Base-by-base conservation (phyloP, 371 early-diverging fungal species). In the Zychaea mexicana region DNA sequence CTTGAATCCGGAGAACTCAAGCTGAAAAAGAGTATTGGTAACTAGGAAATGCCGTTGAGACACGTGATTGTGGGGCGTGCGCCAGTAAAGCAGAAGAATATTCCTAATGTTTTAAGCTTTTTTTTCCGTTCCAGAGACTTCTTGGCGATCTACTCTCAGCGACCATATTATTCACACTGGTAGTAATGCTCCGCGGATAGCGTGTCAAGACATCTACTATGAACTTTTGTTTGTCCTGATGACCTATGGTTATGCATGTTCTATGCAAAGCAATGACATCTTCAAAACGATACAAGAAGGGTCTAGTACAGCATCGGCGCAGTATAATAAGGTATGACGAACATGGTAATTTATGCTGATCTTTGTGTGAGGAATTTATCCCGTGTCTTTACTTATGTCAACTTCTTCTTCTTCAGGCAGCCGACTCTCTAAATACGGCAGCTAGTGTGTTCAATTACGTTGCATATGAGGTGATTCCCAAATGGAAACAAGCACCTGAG, bases 101-200 rank as follows among this genome's bases (percentile, higher is more conserved):
- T 30, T 21, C 3, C 58, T 60, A 15, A 58, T 49, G 30, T 27
- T 47, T 2, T 38, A 21, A 22, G 12, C 33, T 8, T 42, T 1
- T 12, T 4, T 42, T 42, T 12, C 3, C n/a, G 8, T 36, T 65
- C 6, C 71, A 87, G 88, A 86, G 63, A 85, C 86, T 17, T 84
- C 85, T 64, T 88, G 88, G 88, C 78, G 87, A 2, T 86, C 86
- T 6, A 83, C 86, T 1, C 52, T 86, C 3, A 84, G 84, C 53
- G 81, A 76, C 36, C 81, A 81, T 56, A 61, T 76, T 31, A 84
- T 81, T 39, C 76, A 80, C 13, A 77, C 81, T 3, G 79, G 85
- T 3, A 85, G 85, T n/a, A 83, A 86, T 68, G 82, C 85, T 59
- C 85, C 86, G 13, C 79, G 85, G 30, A 76, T 88, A 9, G 64